Evolutionary conservation across 495 filamentous ascomycete species (phyloP), one percentile per base, ranked within the genome.

Genomic region (Lindgomyces ingoldianus): DNA sequence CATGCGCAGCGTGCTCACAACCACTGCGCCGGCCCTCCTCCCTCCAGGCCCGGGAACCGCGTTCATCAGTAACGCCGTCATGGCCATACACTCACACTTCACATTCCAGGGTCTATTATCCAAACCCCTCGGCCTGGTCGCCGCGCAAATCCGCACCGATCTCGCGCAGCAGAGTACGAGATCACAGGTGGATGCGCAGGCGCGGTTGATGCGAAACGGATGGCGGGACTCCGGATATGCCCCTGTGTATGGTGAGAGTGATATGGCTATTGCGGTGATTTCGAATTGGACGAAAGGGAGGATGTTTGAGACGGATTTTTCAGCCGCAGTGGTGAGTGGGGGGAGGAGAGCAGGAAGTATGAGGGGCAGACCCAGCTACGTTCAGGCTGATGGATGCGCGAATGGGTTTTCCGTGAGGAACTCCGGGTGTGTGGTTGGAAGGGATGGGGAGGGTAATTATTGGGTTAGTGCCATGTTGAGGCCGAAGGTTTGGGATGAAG

Each of bases 401-500:
- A 25, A 65, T 4, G 33, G 54, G 11, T 41, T 59, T 48, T 21
- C n/a, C n/a, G 8, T 53, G 21, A 42, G 62, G 25, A 59, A 59
- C 47, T 44, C 54, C 1, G 54, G 33, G 21, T 16, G 6, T 12
- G 24, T n/a, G 24, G 1, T 47, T 6, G 62, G 62, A 29, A 58
- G 46, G 47, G 62, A 65, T 65, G n/a, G 18, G n/a, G 29, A 59
- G 54, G 62, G 62, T 21, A 65, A 65, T 48, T 65, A 42, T 16
- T 65, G 62, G 62, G 10, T 65, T 25, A 36, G 27, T 2, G 26
- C 16, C 1, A 19, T 19, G 11, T 11, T 54, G 54, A 44, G 54
- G 62, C 10, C 42, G 19, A 33, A 46, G 46, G 25, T 27, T 0
- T 65, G 62, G 62, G 47, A 26, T 30, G 44, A 36, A 8, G 18